Conservation (phyloP, 2,329 filamentous ascomycete genomes). For the Zalaria sp. region DNA sequence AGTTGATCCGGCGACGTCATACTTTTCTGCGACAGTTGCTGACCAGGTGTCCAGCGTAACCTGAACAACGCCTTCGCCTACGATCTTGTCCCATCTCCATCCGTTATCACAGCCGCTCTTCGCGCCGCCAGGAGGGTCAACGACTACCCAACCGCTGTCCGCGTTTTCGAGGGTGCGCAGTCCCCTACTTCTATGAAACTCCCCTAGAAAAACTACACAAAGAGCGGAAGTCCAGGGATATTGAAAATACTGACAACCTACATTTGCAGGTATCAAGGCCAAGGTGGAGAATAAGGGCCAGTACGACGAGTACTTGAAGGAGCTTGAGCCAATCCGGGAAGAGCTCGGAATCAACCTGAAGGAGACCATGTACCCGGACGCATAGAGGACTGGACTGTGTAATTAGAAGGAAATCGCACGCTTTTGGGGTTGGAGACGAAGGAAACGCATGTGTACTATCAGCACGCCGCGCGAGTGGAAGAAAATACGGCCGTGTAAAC, state of each 20-base stretch:
- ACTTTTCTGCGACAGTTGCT: not conserved
- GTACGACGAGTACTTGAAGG: constrained; percentile 90
- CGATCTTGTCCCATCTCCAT: constrained; percentile 92
- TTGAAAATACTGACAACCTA: not conserved
- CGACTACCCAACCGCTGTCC: constrained; percentile 95
- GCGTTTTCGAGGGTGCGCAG: constrained; percentile 86
- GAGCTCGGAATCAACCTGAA: constrained; percentile 85
- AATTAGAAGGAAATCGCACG: not conserved
- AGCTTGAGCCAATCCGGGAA: constrained; percentile 84
- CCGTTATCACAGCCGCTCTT: constrained; percentile 81
- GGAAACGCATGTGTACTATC: not conserved
- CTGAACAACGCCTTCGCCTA: constrained; percentile 99
- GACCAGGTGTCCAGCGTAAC: constrained; percentile 50
- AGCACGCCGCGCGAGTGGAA: not conserved
- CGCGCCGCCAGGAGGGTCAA: constrained; percentile 92
- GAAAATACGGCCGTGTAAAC: not conserved
- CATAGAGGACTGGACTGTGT: constrained; percentile 4
- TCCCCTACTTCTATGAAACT: not conserved
- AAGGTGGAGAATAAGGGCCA: constrained; percentile 98
- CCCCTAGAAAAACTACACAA: not conserved
- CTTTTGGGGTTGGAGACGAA: not conserved
- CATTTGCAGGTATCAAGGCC: constrained; percentile 71
- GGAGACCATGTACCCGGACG: constrained; percentile 75
- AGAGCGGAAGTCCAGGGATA: not conserved
- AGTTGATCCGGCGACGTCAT: not conserved